Base-by-base conservation (phyloP, 495 filamentous ascomycete species). In the Penicillium diatomitis region DNA sequence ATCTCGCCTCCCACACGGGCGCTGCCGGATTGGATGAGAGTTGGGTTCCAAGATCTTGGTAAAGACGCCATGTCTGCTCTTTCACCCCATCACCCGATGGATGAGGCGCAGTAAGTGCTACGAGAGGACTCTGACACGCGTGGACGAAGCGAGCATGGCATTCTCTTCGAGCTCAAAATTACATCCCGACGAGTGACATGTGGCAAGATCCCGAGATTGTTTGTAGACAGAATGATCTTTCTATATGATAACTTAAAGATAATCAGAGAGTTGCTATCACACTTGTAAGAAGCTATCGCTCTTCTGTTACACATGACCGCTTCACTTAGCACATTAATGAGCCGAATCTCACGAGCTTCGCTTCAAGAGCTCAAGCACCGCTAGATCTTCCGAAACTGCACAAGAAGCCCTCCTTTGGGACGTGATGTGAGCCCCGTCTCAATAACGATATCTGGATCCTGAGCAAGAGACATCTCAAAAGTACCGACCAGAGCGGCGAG, bases 401-500 rank as follows among this genome's bases (percentile, higher is more conserved):
- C 39, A 9, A 8, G 39, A 28, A 41, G 39, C 7, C 39, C 39
- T 41, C 39, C 39, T 9, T 41, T 41, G 10, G 39, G 39, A 7
- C 39, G 39, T 5, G 39, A 29, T 9, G 39, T 41, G 1, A 41
- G n/a, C 30, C 39, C 39, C 30, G 39, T 41, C 39, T 41, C 39
- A 20, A 41, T 41, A 9, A 41, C 20, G 9, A 41, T 41, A 10
- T 41, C 39, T 8, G 20, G 10, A 4, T 9, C 4, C 20, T 41
- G 20, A 3, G 39, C 39, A 8, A 41, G 20, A 27, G 39, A 28
- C 50, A 85, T 76, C 57, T 81, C 73, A 32, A 73, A 89, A 39
- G 74, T 69, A 6, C 85, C 85, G 6, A 87, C 75, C 72, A 83
- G 72, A 0, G 75, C 74, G 31, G 86, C 87, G 40, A 95, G 49